Percentiles rank a stretch among this genome's conserved stretches.
Conservation (phyloP, 2,329 filamentous ascomycete genomes). For the Diplodia intermedia region DNA sequence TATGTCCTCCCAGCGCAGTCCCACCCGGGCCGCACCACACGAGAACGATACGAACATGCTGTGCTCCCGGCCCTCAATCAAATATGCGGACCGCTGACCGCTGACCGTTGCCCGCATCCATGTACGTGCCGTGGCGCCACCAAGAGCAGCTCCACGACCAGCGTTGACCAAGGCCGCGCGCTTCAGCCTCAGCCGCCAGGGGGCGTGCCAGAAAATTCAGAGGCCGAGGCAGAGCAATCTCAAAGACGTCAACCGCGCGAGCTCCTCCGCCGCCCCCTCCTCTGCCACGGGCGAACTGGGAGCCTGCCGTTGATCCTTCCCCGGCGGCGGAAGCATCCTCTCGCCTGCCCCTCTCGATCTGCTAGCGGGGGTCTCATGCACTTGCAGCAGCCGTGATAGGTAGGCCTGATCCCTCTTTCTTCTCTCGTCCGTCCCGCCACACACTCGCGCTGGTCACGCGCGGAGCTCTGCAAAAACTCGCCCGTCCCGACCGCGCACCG, state of each 20-base stretch:
- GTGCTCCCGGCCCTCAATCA: conserved; percentile 26
- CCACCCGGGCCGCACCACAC: conserved; percentile 17
- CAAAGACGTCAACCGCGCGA: neutral
- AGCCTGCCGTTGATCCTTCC: conserved; percentile 27
- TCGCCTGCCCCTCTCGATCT: conserved; percentile 29
- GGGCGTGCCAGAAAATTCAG: conserved; percentile 17
- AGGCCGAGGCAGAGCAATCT: conserved; percentile 9
- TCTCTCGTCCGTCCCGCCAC: conserved; percentile 30
- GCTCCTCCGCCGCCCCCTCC: neutral
- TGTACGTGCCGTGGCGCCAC: conserved; percentile 20
- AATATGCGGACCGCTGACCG: conserved; percentile 28
- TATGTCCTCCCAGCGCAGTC: conserved; percentile 14
- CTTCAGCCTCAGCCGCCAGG: conserved; percentile 28
- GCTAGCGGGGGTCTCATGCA: conserved; percentile 30
- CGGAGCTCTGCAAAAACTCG: conserved; percentile 20
- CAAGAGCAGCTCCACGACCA: neutral
- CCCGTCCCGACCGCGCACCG: conserved; percentile 29
- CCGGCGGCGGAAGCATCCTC: conserved; percentile 26
- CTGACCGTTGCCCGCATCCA: conserved; percentile 26
- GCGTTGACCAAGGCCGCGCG: conserved; percentile 13
- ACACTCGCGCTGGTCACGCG: conserved; percentile 31
- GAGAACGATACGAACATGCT: conserved; percentile 30
- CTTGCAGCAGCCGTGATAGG: conserved; percentile 28
- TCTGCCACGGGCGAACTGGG: neutral
- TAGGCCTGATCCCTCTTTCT: conserved; percentile 21